A percentile compares a stretch with the other conserved stretches of the same genome.
phyloP scores from a whole-genome alignment of 2,329 filamentous ascomycete genomes.

The Pestalotiopsis sp. region DNA sequence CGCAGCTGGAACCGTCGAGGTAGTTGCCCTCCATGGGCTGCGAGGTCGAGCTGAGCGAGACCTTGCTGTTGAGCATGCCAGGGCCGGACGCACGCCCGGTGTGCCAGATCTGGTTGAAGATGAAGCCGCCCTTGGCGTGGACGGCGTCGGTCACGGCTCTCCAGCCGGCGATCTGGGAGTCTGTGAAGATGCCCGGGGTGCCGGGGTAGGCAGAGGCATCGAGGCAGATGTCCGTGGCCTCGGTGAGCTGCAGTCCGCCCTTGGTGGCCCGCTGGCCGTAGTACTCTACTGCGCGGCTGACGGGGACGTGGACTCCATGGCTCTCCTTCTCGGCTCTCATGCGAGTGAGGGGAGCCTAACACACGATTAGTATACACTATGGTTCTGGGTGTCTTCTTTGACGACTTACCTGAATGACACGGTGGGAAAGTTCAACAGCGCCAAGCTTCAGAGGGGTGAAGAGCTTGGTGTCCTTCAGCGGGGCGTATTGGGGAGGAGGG shows the following conservation, averaged over 20 bases:
- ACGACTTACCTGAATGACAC: slow-evolving; percentile 34
- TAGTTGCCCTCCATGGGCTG: slow-evolving; percentile 34
- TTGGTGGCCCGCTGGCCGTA: slow-evolving; percentile 25
- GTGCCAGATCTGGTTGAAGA: slow-evolving; percentile 63
- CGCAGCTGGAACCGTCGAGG: slow-evolving; percentile 30
- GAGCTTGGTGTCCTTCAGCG: slow-evolving; percentile 30
- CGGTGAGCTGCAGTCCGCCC: slow-evolving; percentile 52
- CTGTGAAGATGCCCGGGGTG: slow-evolving; percentile 56
- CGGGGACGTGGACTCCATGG: slow-evolving; percentile 36
- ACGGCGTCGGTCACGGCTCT: slow-evolving; percentile 59
- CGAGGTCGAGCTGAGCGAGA: slow-evolving; percentile 27
- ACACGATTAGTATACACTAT: not conserved
- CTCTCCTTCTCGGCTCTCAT: slow-evolving; percentile 35
- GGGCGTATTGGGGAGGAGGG: slow-evolving; percentile 12
- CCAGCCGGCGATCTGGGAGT: slow-evolving; percentile 57
- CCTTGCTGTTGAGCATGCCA: slow-evolving; percentile 18
- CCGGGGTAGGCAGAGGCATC: slow-evolving; percentile 49
- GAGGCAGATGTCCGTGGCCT: slow-evolving; percentile 54
- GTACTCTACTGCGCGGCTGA: slow-evolving; percentile 28
- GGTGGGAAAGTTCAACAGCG: slow-evolving; percentile 34
- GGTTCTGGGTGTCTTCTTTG: slow-evolving; percentile 7
- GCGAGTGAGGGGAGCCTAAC: slow-evolving; percentile 31
- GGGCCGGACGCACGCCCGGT: slow-evolving; percentile 53
- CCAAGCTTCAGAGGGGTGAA: slow-evolving; percentile 39
- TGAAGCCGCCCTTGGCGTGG: slow-evolving; percentile 59